Percentiles rank a stretch among this genome's conserved stretches.
These are phyloP conservation scores for Paracorniculantispora psalliotae DNA, from an alignment of 2,329 filamentous ascomycete species.

Conservation along the genomic window DNA sequence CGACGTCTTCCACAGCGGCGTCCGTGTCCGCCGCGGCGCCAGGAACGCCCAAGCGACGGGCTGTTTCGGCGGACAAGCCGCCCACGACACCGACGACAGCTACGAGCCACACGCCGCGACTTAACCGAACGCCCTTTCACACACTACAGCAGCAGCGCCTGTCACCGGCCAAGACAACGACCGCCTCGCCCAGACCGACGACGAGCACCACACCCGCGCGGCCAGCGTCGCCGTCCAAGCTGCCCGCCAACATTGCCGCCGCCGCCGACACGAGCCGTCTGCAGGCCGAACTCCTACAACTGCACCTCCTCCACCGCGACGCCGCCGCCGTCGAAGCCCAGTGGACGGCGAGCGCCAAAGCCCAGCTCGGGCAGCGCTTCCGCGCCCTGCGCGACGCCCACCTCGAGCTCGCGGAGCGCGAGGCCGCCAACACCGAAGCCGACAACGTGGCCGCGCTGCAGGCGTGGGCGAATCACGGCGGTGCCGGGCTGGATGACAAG, in stretches of 20 bases:
- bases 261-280: slow-evolving; percentile 54
- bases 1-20: slow-evolving; percentile 16
- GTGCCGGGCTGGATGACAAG: slow-evolving; percentile 46
- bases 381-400: slow-evolving; percentile 30
- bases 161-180: slow-evolving; percentile 56
- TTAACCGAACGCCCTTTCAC: slow-evolving; percentile 52
- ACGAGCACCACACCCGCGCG: slow-evolving; percentile 47
- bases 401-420: slow-evolving; percentile 29
- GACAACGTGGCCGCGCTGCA: slow-evolving; percentile 49
- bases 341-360: slow-evolving; percentile 54
- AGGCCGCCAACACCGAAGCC: slow-evolving; percentile 42
- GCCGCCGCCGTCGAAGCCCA: slow-evolving; percentile 37
- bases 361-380: slow-evolving; percentile 44
- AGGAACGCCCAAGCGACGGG: slow-evolving; percentile 16
- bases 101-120: slow-evolving; percentile 24
- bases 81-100: slow-evolving; percentile 16
- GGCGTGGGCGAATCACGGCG: slow-evolving; percentile 24
- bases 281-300: slow-evolving; percentile 61
- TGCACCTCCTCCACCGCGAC: slow-evolving; percentile 59
- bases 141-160: slow-evolving; percentile 62
- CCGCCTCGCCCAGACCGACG: slow-evolving; percentile 50
- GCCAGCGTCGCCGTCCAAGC: slow-evolving; percentile 53
- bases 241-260: slow-evolving; percentile 54
- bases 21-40: slow-evolving; percentile 17
- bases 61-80: slow-evolving; percentile 20